These are phyloP conservation scores for Psidium friedrichsthalianum DNA, from an alignment of 345 rosid species.

Conservation along the genomic window DNA sequence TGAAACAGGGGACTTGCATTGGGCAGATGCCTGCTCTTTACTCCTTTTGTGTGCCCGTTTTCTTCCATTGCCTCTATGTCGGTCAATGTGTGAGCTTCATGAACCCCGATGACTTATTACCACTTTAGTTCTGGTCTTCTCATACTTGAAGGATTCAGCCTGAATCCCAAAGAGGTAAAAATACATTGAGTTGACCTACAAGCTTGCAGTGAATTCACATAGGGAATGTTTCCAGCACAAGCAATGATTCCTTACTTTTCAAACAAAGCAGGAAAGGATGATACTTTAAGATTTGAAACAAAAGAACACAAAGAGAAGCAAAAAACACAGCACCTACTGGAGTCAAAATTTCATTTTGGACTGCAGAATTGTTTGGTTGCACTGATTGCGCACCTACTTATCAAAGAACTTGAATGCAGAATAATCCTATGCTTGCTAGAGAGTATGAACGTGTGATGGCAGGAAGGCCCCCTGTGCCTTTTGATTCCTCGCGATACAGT, in stretches of 20 bases:
- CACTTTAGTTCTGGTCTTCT: not conserved
- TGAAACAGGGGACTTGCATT: not conserved
- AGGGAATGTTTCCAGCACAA: not conserved
- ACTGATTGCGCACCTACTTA: not conserved
- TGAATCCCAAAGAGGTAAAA: not conserved
- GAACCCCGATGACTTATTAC: not conserved
- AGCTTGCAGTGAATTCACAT: not conserved
- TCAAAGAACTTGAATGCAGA: slow-evolving; percentile 29
- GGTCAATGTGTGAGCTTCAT: not conserved
- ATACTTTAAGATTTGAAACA: not conserved
- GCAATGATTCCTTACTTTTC: not conserved
- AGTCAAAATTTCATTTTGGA: not conserved
- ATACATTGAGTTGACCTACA: not conserved
- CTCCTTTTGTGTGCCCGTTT: not conserved
- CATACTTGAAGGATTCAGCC: not conserved
- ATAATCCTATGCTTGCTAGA: slow-evolving; percentile 72
- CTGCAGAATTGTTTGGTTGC: not conserved
- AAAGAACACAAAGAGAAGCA: not conserved
- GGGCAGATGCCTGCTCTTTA: not conserved
- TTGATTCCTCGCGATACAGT: slow-evolving; percentile 71
- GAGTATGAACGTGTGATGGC: slow-evolving; percentile 93
- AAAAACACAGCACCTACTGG: not conserved
- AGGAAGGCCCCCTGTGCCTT: slow-evolving; percentile 72
- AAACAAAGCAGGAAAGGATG: not conserved
- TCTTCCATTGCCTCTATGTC: not conserved